Conservation (phyloP, 2,329 filamentous ascomycete genomes). For the Sporothrix pallida region DNA sequence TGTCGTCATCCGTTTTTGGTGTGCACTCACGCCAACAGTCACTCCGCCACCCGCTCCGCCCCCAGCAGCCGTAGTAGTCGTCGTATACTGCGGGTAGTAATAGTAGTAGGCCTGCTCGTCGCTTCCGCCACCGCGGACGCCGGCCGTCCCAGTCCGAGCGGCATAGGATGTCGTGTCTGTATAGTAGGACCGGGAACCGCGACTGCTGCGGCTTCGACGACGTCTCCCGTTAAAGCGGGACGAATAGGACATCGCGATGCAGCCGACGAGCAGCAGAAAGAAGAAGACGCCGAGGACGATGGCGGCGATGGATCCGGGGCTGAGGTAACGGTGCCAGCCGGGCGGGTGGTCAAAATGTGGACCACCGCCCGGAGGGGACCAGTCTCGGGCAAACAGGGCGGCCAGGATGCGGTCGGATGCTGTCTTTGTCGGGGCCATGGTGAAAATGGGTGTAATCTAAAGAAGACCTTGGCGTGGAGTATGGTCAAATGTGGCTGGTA, state of each 20-base stretch:
- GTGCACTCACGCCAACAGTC: neutral
- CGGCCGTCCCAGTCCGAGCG: neutral
- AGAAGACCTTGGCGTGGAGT: neutral
- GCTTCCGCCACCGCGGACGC: neutral
- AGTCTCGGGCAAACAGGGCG: neutral
- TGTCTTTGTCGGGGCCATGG: neutral
- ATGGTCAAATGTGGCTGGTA: no score
- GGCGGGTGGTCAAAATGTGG: neutral
- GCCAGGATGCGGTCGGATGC: neutral
- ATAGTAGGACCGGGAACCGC: constrained; percentile 7
- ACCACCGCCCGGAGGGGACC: neutral
- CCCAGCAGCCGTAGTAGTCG: neutral
- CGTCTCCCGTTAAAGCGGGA: neutral
- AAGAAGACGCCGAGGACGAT: constrained; percentile 24
- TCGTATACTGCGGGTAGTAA: constrained; percentile 8
- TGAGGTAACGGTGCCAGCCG: constrained; percentile 20
- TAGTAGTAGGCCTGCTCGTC: constrained; percentile 22
- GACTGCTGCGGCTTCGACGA: constrained; percentile 1
- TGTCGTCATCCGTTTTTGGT: neutral
- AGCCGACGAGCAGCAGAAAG: constrained; percentile 19
- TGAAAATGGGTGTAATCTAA: neutral
- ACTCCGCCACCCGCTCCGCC: neutral
- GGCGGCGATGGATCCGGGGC: constrained; percentile 22
- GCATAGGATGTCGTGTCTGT: constrained; percentile 11
- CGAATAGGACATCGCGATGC: constrained; percentile 23